These are phyloP conservation scores for Mortierella hygrophila DNA, from an alignment of 192 early-diverging fungal genomes.

Conservation along the genomic window DNA sequence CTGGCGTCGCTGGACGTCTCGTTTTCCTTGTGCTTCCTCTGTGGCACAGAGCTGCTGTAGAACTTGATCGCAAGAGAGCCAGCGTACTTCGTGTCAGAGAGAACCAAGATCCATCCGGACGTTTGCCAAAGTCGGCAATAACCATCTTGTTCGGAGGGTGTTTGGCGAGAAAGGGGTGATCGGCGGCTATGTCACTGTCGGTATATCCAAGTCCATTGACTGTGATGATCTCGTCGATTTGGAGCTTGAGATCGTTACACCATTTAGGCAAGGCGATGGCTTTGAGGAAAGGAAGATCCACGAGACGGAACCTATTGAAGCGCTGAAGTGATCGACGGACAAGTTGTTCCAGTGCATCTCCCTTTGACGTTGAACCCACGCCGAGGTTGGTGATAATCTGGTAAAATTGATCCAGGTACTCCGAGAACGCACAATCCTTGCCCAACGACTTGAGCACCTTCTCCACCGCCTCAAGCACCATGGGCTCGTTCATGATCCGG, in stretches of 20 bases:
- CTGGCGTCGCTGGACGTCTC: not conserved
- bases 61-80: conserved; percentile 35
- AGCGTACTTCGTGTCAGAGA: too few relatives aligned
- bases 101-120: too few relatives aligned
- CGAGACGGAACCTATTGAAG: conserved; percentile 28
- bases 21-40: not conserved
- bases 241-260: conserved; percentile 12
- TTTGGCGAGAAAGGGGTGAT: too few relatives aligned
- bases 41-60: not conserved
- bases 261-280: conserved; percentile 17
- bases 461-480: conserved; percentile 38
- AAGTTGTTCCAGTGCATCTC: conserved; percentile 22
- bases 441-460: conserved; percentile 15
- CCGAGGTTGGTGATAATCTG: conserved; percentile 8
- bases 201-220: not conserved
- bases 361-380: not conserved
- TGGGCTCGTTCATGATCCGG: conserved; percentile 8
- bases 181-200: too few relatives aligned
- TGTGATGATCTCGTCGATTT: not conserved
- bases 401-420: conserved; percentile 26
- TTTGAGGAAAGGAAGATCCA: conserved; percentile 42
- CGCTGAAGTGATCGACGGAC: conserved; percentile 37
- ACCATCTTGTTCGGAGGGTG: too few relatives aligned
- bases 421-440: conserved; percentile 15
- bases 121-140: too few relatives aligned